Conservation (phyloP, 108 stramenopile genomes). For the Skeletonema tropicum region DNA sequence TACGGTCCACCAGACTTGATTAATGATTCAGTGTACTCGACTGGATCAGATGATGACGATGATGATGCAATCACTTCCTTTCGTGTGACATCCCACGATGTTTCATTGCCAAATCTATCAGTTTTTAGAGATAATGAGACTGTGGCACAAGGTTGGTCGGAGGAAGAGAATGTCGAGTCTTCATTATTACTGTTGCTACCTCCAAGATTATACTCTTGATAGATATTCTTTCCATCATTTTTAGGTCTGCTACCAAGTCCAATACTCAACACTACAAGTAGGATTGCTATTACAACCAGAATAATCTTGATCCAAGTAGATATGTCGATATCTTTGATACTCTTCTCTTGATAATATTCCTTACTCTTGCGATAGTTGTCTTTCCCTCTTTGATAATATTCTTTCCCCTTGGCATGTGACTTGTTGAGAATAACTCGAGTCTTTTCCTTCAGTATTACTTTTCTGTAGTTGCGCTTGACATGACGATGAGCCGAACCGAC, state of each 20-base stretch:
- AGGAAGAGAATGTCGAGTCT: neutral
- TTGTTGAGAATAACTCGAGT: neutral
- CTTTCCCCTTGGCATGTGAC: neutral
- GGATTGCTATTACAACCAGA: neutral
- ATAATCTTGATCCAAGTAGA: neutral
- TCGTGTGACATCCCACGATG: neutral
- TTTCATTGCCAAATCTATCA: slow-evolving; percentile 4
- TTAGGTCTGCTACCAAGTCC: neutral
- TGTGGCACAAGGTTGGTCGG: neutral
- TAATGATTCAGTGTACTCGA: neutral
- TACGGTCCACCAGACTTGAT: neutral
- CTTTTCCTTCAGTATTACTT: neutral
- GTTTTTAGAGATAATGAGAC: neutral
- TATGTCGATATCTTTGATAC: neutral
- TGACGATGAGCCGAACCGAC: neutral
- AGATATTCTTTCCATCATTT: neutral
- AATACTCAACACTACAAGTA: neutral
- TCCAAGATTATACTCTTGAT: neutral
- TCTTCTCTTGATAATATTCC: neutral
- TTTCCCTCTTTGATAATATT: neutral
- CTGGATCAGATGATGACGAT: neutral
- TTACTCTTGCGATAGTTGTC: neutral
- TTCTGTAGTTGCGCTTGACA: neutral
- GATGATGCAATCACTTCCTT: neutral
- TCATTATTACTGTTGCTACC: neutral